Evolutionary conservation across 805 yeast genomes (phyloP).

Genomic region (Ogataea ramenticola): DNA sequence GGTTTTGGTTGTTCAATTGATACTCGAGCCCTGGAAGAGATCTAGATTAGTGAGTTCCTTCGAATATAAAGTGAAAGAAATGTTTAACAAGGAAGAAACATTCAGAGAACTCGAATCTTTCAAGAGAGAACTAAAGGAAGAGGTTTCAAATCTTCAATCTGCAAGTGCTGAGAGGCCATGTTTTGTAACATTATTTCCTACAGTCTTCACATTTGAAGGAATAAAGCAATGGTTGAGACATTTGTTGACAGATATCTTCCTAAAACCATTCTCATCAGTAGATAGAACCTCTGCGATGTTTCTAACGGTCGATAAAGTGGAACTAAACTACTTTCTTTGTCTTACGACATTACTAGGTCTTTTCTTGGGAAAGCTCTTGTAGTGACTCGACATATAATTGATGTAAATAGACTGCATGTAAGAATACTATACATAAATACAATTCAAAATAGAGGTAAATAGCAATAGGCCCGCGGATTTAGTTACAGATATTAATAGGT

Average conservation of each 20-base stretch:
- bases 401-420: no score
- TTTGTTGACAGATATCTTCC: neutral
- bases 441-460: neutral
- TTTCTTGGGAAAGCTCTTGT: conserved; percentile 1
- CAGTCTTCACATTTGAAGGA: neutral
- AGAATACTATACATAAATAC: no score
- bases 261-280: neutral
- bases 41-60: conserved; percentile 72
- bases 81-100: conserved; percentile 28
- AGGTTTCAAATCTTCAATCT: conserved; percentile 7
- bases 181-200: neutral
- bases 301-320: conserved; percentile 1
- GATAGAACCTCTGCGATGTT: neutral
- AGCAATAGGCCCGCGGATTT: no score
- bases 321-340: neutral
- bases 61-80: conserved; percentile 66
- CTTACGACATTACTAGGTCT: neutral
- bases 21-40: conserved; percentile 94
- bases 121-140: conserved; percentile 10
- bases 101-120: conserved; percentile 4
- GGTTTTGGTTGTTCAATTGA: conserved; percentile 74
- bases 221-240: conserved; percentile 1
- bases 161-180: neutral
- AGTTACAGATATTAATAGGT: no score
- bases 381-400: no score